Percentiles rank a stretch among this genome's conserved stretches.
These are phyloP conservation scores for Chaetothyriales sp. DNA, from an alignment of 2,329 filamentous ascomycete genomes.

Conservation along the genomic window DNA sequence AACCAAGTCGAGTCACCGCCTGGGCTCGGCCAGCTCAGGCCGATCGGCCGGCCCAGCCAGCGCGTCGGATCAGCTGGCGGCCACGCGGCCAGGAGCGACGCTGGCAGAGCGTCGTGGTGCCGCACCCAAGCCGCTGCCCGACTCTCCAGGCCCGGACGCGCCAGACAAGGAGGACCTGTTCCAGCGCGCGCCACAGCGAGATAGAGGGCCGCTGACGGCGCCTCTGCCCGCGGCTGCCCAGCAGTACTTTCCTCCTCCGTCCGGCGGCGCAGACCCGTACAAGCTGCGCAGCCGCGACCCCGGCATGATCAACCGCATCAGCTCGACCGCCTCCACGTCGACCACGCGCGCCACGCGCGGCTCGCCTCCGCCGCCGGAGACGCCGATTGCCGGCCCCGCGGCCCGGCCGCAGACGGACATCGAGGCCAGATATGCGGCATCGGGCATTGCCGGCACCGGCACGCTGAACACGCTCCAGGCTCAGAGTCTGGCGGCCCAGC, in stretches of 20 bases:
- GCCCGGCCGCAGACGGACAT: conserved; percentile 59
- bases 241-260: conserved; percentile 49
- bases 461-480: conserved; percentile 71
- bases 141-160: conserved; percentile 64
- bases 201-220: conserved; percentile 14
- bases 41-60: conserved; percentile 27
- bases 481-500: conserved; percentile 65
- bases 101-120: conserved; percentile 70
- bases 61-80: conserved; percentile 29
- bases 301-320: conserved; percentile 46
- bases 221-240: conserved; percentile 43
- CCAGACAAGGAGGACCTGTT: conserved; percentile 70
- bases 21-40: conserved; percentile 25
- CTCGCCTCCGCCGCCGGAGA: conserved; percentile 89
- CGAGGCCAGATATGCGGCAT: conserved; percentile 79
- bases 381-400: conserved; percentile 53
- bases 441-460: conserved; percentile 74
- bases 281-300: conserved; percentile 40
- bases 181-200: conserved; percentile 43
- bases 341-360: conserved; percentile 85
- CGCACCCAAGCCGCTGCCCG: conserved; percentile 62
- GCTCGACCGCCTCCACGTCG: conserved; percentile 80
- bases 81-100: conserved; percentile 40
- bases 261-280: conserved; percentile 15
- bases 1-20: conserved; percentile 16